Percentiles rank a stretch among this genome's conserved stretches.
Conservation (phyloP, 768 basidiomycete genomes). For the Suillus subaureus region DNA sequence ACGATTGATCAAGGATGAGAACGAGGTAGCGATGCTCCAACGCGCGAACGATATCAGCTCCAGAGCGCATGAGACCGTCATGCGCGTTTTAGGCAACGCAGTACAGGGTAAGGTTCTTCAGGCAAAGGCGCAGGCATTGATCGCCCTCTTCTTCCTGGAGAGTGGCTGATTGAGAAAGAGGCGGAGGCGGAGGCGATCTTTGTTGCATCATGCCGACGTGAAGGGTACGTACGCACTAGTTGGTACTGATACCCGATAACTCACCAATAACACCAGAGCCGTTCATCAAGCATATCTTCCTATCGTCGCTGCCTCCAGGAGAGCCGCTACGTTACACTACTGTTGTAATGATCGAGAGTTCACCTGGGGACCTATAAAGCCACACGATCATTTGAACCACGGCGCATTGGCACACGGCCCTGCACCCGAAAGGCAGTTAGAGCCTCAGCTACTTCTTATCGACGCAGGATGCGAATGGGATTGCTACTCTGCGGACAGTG, state of each 20-base stretch:
- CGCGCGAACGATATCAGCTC: constrained; percentile 87
- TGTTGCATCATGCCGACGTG: constrained; percentile 83
- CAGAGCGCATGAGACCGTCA: constrained; percentile 87
- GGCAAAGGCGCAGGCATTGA: constrained; percentile 39
- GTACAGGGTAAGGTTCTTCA: constrained; percentile 58
- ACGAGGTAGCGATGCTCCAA: constrained; percentile 75
- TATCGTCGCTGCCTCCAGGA: constrained; percentile 84
- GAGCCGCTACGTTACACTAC: constrained; percentile 92
- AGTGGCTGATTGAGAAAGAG: constrained; percentile 92
- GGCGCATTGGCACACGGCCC: constrained; percentile 46
- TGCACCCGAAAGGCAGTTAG: constrained; percentile 38
- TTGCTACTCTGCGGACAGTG: constrained; percentile 66
- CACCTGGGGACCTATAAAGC: constrained; percentile 75
- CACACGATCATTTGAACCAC: constrained; percentile 56
- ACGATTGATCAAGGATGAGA: constrained; percentile 72
- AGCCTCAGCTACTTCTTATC: constrained; percentile 80
- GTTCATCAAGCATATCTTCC: constrained; percentile 90
- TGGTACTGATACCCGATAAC: neutral
- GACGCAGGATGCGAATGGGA: constrained; percentile 95
- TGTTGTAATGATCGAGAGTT: constrained; percentile 91
- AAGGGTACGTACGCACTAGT: constrained; percentile 60
- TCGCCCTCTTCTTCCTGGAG: constrained; percentile 63
- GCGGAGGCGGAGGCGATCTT: constrained; percentile 94
- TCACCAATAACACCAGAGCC: constrained; percentile 47
- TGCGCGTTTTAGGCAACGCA: constrained; percentile 83